A percentile compares a stretch with the other conserved stretches of the same genome.
phyloP scores from a whole-genome alignment of 139 green algal species.

The Spirogloea muscicola region DNA sequence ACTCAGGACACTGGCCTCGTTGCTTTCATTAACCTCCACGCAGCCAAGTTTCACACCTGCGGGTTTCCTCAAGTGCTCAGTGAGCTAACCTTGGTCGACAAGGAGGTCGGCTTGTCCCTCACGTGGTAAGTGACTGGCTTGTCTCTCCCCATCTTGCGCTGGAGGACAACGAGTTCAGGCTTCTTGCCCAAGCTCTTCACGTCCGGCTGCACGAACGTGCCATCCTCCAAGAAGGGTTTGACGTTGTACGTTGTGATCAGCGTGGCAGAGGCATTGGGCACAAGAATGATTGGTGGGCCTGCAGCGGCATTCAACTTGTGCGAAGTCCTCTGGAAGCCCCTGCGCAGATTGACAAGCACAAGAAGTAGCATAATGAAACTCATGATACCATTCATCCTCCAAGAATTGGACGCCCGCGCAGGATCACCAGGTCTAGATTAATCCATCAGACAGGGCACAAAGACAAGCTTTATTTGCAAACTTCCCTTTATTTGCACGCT shows the following conservation, averaged over 20 bases:
- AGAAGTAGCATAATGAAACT: not conserved
- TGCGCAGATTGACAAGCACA: slow-evolving; percentile 1
- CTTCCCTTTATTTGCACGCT: too few relatives aligned
- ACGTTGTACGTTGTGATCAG: slow-evolving; percentile 68
- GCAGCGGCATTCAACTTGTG: too few relatives aligned
- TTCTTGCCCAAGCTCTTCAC: slow-evolving; percentile 22
- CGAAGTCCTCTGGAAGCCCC: not conserved
- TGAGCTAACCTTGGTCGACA: not conserved
- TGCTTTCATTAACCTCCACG: not conserved
- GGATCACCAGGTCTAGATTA: not conserved
- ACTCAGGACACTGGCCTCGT: not conserved
- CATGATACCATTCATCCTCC: not conserved
- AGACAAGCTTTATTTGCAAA: too few relatives aligned
- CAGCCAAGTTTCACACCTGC: not conserved
- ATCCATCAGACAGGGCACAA: not conserved
- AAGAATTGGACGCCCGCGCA: not conserved
- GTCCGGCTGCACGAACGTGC: slow-evolving; percentile 49
- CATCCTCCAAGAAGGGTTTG: slow-evolving; percentile 56
- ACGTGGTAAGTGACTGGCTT: slow-evolving; percentile 58
- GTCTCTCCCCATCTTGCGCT: slow-evolving; percentile 54
- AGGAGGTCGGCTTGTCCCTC: slow-evolving; percentile 49
- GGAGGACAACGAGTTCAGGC: slow-evolving; percentile 20
- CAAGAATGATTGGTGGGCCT: slow-evolving; percentile 60
- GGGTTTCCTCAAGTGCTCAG: not conserved
- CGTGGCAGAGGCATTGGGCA: slow-evolving; percentile 54